Evolutionary conservation across 1,284 basidiomycete species (phyloP).

Genomic region (Rhodotorula sp.): DNA sequence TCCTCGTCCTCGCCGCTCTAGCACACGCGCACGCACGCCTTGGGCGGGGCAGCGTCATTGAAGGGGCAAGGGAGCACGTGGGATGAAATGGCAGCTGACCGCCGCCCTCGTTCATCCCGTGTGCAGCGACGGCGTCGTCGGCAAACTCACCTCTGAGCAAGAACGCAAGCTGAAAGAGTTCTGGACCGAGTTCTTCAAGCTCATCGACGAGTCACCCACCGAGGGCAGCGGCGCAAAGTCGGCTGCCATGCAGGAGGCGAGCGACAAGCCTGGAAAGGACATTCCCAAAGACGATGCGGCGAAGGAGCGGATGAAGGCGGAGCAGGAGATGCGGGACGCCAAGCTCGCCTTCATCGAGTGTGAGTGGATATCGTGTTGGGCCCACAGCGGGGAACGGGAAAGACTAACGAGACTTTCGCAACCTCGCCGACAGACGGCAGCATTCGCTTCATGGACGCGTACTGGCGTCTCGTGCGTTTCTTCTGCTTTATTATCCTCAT

Average conservation of each 20-base stretch:
- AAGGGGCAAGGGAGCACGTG: no score
- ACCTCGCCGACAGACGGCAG: constrained; percentile 44
- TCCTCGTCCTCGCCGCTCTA: background rate
- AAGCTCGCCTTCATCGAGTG: constrained; percentile 48
- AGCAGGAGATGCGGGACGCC: constrained; percentile 48
- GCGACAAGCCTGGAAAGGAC: constrained; percentile 37
- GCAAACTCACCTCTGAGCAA: constrained; percentile 48
- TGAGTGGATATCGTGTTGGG: background rate
- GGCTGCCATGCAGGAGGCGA: constrained; percentile 6
- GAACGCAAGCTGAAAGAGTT: constrained; percentile 44
- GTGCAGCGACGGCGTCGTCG: constrained; percentile 41
- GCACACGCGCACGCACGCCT: background rate
- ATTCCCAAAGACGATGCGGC: constrained; percentile 45
- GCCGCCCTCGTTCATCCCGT: no score
- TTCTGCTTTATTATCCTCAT: no score
- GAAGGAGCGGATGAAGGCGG: constrained; percentile 47
- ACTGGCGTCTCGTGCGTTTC: constrained; percentile 48
- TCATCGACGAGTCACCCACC: constrained; percentile 38
- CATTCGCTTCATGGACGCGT: constrained; percentile 46
- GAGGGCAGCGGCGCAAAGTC: constrained; percentile 13
- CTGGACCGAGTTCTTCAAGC: constrained; percentile 32
- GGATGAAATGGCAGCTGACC: background rate
- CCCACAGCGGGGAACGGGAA: no score
- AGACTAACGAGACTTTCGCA: no score
- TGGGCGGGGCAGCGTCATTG: no score